Evolutionary conservation across 1,284 basidiomycete genomes (phyloP).

Genomic region (Tilletia caries): DNA sequence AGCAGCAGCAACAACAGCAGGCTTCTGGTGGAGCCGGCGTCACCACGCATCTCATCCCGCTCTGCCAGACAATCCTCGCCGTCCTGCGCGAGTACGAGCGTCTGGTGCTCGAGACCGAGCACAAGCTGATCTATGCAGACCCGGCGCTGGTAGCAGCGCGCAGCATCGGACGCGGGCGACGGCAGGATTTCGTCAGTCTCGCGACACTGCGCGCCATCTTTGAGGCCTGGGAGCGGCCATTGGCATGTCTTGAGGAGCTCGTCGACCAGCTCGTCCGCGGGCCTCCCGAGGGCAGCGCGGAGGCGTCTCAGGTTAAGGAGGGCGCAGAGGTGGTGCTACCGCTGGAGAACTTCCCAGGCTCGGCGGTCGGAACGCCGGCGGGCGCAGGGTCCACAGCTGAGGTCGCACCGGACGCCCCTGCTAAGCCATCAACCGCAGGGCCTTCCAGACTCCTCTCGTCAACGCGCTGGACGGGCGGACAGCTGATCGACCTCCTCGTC

Average conservation of each 20-base stretch:
- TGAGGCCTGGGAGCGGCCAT: constrained; percentile 31
- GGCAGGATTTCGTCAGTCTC: constrained; percentile 28
- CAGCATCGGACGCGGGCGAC: background rate
- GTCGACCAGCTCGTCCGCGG: constrained; percentile 26
- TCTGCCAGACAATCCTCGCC: constrained; percentile 30
- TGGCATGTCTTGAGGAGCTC: constrained; percentile 28
- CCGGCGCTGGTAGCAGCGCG: constrained; percentile 24
- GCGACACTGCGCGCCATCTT: constrained; percentile 30
- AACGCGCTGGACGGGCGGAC: constrained; percentile 32
- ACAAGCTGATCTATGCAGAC: constrained; percentile 25
- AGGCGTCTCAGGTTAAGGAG: background rate
- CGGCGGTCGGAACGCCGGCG: constrained; percentile 5
- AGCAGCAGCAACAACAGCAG: background rate
- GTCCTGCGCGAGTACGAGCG: constrained; percentile 29
- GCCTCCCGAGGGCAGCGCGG: background rate
- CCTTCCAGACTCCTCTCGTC: too few species aligned
- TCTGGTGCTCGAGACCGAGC: constrained; percentile 28
- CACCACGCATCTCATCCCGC: constrained; percentile 32
- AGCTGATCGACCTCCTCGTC: constrained; percentile 33
- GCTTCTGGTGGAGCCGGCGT: too few species aligned
- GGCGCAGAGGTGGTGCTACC: too few species aligned
- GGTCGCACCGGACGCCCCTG: background rate
- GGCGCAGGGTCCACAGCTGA: background rate
- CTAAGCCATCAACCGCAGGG: background rate
- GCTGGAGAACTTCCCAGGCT: background rate